A percentile compares a stretch with the other conserved stretches of the same genome.
phyloP scores from a whole-genome alignment of 2,329 filamentous ascomycete genomes.

The Coniochaeta sp. region DNA sequence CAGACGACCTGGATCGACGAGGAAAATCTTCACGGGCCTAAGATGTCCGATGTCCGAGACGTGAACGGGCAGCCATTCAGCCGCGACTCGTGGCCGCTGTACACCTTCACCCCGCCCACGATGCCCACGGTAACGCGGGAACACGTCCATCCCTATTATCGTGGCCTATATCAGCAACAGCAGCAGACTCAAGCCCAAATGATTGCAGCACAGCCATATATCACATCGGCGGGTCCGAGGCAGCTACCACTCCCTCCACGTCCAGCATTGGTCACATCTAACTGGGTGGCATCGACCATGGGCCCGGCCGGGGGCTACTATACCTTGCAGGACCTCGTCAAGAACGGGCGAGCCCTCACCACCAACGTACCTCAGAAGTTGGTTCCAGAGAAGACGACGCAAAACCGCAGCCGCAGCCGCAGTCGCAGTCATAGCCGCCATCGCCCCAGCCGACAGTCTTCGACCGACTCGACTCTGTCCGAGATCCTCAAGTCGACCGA shows the following conservation, averaged over 20 bases:
- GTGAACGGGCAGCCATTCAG: slow-evolving; percentile 5
- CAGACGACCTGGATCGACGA: slow-evolving; percentile 39
- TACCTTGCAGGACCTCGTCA: neutral
- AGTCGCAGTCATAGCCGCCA: neutral
- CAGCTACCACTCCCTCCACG: slow-evolving; percentile 4
- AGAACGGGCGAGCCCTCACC: neutral
- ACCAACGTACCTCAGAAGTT: neutral
- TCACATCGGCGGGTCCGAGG: neutral
- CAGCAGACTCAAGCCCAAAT: slow-evolving; percentile 2
- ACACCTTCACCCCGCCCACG: slow-evolving; percentile 21
- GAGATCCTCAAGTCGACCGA: slow-evolving; percentile 47
- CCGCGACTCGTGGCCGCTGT: slow-evolving; percentile 19
- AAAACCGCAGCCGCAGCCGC: slow-evolving; percentile 4
- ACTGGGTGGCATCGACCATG: neutral
- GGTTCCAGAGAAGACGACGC: slow-evolving; percentile 4
- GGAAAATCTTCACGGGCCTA: slow-evolving; percentile 41
- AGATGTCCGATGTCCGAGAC: slow-evolving; percentile 16
- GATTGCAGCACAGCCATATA: neutral
- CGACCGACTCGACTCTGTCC: slow-evolving; percentile 39
- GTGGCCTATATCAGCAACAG: slow-evolving; percentile 1
- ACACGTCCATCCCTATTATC: neutral
- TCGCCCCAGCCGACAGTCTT: slow-evolving; percentile 13
- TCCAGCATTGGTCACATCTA: slow-evolving; percentile 7
- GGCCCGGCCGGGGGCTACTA: neutral
- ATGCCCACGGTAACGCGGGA: slow-evolving; percentile 20